Evolutionary conservation across 2,329 filamentous ascomycete species (phyloP), one percentile per base, ranked within the genome.

Genomic region (Huntiella moniliformis): DNA sequence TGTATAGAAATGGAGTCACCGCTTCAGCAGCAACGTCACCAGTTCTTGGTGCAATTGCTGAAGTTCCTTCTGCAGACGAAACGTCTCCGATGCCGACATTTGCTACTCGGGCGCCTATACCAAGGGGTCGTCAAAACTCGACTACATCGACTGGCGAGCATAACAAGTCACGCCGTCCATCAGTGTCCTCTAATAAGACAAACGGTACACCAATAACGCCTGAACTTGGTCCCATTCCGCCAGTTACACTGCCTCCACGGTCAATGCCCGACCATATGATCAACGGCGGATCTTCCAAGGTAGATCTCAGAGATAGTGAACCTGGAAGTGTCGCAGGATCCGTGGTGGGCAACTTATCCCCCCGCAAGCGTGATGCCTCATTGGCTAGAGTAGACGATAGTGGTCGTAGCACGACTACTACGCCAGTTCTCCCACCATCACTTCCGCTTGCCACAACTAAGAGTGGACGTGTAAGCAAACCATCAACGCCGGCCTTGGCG

Each of bases 91-190:
- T 44, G 17, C 39, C 44, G 16, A 62, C 63, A 49, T 44, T 47
- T n/a, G 60, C 63, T 28, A 64, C 74, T 48, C 73, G 79, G 38
- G 78, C 82, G 10, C 68, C 73, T 43, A 77, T 79, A 4, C 76
- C 80, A 4, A 75, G 84, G 53, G 74, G 76, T 34, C 77, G 85
- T 55, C 83, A 86, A 57, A 87, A 81, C 56, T 83, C 82, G 12
- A 71, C 74, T 46, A 72, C 75, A 48, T 70, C 72, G n/a, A 64
- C 61, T 44, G 63, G 64, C 32, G 76, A 82, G 50, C 68, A 66
- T 51, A 56, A 61, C 46, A 67, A 68, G 46, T 61, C 67, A 50
- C 66, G 73, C 33, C 73, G 77, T 2, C 61, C 70, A 4, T 75
- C 78, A 1, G 72, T 74, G 2, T 66, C 73, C 8, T 73, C 77